Base-by-base conservation (phyloP, 257 asterid genomes). In the Osmanthus fragrans region DNA sequence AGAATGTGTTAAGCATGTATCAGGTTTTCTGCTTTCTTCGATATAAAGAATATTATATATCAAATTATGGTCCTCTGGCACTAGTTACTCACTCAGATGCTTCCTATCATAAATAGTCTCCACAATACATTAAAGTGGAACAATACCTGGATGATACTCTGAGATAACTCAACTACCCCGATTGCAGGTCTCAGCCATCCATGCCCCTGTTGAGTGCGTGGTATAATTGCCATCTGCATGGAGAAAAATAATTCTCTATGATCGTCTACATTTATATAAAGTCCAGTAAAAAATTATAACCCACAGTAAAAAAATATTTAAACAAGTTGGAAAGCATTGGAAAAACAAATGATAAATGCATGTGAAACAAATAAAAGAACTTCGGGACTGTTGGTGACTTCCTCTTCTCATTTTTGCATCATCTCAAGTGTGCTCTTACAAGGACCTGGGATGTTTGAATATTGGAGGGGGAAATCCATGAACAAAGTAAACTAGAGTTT, bases 121-220 rank as follows among this genome's bases (percentile, higher is more conserved):
- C 66, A 32, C 33, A 51, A 70, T 32, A 73, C 19, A 68, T 42
- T 68, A 73, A 29, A 34, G 21, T 63, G 73, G 77, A 73, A 40
- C 37, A 56, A 74, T 71, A 96, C 99, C 98, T 96, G 99, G 73
- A 92, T 86, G 73, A 96, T 82, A 81, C 99, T 87, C 88, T 96
- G 98, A 78, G 98, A 92, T 77, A 96, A 84, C 86, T 96, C 99
- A 74, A 96, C 78, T 74, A 96, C 99, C 79, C 99, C 99, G 79
- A 88, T 87, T 78, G 99, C 99, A 81, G 99, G 99, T 88, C 99
- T 90, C 83, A 96, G 89, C 98, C 97, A 96, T 73, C 99, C 99
- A 75, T 89, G 94, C 49, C 98, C 97, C 79, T 87, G 95, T 23
- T 88, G 94, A 76, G 94, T 86, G 77, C 95, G 97, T 30, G 99